Conservation (phyloP, 805 yeast genomes). For the Yamadazyma insecticola region DNA sequence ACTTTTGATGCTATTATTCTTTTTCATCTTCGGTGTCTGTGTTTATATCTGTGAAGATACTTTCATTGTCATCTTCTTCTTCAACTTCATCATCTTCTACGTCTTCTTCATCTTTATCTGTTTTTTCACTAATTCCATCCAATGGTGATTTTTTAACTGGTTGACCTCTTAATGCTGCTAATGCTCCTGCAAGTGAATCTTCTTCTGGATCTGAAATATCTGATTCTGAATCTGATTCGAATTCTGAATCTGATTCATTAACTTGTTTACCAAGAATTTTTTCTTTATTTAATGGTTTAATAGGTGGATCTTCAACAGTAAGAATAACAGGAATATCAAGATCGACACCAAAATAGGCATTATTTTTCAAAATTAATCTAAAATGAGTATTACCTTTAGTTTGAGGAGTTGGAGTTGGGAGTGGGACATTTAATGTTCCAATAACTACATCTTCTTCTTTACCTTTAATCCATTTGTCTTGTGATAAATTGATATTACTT, state of each 20-base stretch:
- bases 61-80: slow-evolving; percentile 39
- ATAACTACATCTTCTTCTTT: slow-evolving; percentile 22
- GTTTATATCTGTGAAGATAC: slow-evolving; percentile 41
- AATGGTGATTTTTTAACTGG: slow-evolving; percentile 36
- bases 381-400: slow-evolving; percentile 61
- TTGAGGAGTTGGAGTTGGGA: slow-evolving; percentile 75
- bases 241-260: slow-evolving; percentile 32
- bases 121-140: slow-evolving; percentile 10
- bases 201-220: slow-evolving; percentile 69
- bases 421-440: slow-evolving; percentile 72
- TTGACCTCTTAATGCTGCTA: slow-evolving; percentile 66
- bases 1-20: slow-evolving; percentile 12
- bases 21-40: slow-evolving; percentile 43
- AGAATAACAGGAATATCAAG: slow-evolving; percentile 64
- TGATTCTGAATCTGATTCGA: slow-evolving; percentile 43
- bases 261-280: slow-evolving; percentile 24
- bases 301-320: slow-evolving; percentile 53
- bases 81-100: slow-evolving; percentile 39
- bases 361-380: slow-evolving; percentile 64
- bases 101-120: slow-evolving; percentile 25
- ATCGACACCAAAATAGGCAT: slow-evolving; percentile 81
- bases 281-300: slow-evolving; percentile 14
- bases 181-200: slow-evolving; percentile 70
- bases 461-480: slow-evolving; percentile 47
- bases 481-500: slow-evolving; percentile 50